Percentiles rank a stretch among this genome's conserved stretches.
Evolutionary conservation across 2,329 filamentous ascomycete genomes (phyloP).

Genomic region (Colletotrichum nymphaeae): DNA sequence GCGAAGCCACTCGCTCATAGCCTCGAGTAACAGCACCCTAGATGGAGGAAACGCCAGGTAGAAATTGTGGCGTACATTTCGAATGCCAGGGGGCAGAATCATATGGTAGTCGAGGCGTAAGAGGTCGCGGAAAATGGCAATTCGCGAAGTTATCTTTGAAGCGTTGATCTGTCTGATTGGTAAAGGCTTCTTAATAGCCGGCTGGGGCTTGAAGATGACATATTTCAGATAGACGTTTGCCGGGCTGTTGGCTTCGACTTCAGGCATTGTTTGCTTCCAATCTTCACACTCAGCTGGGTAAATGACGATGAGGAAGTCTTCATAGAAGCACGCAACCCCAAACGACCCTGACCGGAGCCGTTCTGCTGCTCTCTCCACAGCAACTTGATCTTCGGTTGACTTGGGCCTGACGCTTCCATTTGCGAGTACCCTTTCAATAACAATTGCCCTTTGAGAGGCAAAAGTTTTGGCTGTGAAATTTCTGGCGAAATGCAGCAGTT

Average conservation of each 20-base stretch:
- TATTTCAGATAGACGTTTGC: constrained; percentile 45
- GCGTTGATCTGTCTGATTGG: background rate
- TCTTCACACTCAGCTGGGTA: constrained; percentile 50
- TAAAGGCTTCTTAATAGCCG: constrained; percentile 13
- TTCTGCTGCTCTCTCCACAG: constrained; percentile 44
- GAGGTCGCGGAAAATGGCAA: constrained; percentile 41
- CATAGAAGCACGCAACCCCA: constrained; percentile 48
- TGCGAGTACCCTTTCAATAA: constrained; percentile 21
- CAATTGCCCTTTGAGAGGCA: constrained; percentile 7
- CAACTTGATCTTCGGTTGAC: background rate
- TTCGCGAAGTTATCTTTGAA: background rate
- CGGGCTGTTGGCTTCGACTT: constrained; percentile 30
- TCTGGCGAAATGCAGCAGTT: constrained; percentile 47
- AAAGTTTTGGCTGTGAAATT: constrained; percentile 49
- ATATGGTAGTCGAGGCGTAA: constrained; percentile 47
- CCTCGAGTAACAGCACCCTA: constrained; percentile 45
- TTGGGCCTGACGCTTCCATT: constrained; percentile 31
- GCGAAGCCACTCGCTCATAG: constrained; percentile 59
- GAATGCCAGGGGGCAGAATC: constrained; percentile 38
- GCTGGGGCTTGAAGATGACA: constrained; percentile 48
- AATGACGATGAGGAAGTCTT: constrained; percentile 51
- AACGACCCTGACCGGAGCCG: constrained; percentile 49
- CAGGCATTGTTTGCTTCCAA: constrained; percentile 43
- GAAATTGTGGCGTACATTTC: constrained; percentile 48
- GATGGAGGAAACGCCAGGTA: constrained; percentile 62